These are phyloP conservation scores for Rubus parviflorus DNA, from an alignment of 306 rosid genomes.

Conservation along the genomic window DNA sequence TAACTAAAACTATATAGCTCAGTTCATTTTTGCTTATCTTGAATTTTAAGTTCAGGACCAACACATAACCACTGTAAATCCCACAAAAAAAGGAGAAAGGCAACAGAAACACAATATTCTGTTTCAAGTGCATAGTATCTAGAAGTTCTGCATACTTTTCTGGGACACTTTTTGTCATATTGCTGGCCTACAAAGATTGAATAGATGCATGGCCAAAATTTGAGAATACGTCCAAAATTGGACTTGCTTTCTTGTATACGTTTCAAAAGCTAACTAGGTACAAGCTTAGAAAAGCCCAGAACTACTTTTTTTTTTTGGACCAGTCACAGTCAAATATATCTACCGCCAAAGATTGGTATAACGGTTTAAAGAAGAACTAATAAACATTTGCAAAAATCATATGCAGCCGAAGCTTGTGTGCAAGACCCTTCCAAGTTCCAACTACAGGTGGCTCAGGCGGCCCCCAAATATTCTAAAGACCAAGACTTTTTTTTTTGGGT, in stretches of 20 bases:
- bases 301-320: background rate
- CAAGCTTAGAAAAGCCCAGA: background rate
- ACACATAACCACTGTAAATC: background rate
- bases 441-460: background rate
- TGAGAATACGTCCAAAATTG: background rate
- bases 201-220: background rate
- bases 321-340: background rate
- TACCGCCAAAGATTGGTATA: background rate
- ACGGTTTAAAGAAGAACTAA: background rate
- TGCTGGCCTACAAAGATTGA: background rate
- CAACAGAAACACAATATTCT: background rate
- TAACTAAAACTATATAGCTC: background rate
- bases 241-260: background rate
- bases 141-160: background rate
- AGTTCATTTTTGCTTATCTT: background rate
- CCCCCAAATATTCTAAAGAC: background rate
- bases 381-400: background rate
- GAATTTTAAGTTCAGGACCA: background rate
- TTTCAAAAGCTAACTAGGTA: background rate
- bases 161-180: background rate
- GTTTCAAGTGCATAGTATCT: background rate
- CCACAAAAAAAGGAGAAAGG: background rate
- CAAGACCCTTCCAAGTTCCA: background rate
- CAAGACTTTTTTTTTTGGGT: background rate
- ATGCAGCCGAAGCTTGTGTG: background rate